phyloP scores from a whole-genome alignment of 2,329 filamentous ascomycete genomes.

The Aspergillus cejpii region DNA sequence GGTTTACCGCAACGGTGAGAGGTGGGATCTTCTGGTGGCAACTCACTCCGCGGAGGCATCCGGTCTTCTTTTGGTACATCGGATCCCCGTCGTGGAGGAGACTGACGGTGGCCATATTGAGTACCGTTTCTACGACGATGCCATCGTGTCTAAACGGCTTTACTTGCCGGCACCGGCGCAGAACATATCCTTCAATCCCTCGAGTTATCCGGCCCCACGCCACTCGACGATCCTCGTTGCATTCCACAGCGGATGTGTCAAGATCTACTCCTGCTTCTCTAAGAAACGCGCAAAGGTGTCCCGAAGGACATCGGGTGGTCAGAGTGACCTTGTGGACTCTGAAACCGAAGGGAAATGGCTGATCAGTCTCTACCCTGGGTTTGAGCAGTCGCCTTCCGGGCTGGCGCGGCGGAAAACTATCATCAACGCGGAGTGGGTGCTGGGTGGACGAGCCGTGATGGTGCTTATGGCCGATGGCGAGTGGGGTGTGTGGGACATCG shows the following conservation, averaged over 20 bases:
- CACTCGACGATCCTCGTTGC: constrained; percentile 52
- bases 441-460: constrained; percentile 41
- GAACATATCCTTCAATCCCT: constrained; percentile 50
- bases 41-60: constrained; percentile 42
- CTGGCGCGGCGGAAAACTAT: constrained; percentile 37
- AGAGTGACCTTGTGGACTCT: constrained; percentile 27
- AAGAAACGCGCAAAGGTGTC: constrained; percentile 22
- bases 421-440: constrained; percentile 43
- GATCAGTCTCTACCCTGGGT: constrained; percentile 40
- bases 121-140: constrained; percentile 30
- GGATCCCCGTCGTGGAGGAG: constrained; percentile 33
- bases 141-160: constrained; percentile 42
- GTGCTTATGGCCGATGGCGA: constrained; percentile 43
- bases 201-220: constrained; percentile 46
- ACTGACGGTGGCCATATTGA: constrained; percentile 10
- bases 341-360: constrained; percentile 40
- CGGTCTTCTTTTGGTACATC: constrained; percentile 42
- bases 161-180: constrained; percentile 46
- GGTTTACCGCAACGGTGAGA: constrained; percentile 14
- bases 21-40: constrained; percentile 43
- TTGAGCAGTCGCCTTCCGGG: constrained; percentile 29
- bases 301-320: constrained; percentile 26
- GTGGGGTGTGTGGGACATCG: constrained; percentile 47
- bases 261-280: constrained; percentile 52
- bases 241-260: constrained; percentile 50